A percentile compares a stretch with the other conserved stretches of the same genome.
phyloP scores from a whole-genome alignment of 257 asterid species.

The Craterostigma plantagineum region DNA sequence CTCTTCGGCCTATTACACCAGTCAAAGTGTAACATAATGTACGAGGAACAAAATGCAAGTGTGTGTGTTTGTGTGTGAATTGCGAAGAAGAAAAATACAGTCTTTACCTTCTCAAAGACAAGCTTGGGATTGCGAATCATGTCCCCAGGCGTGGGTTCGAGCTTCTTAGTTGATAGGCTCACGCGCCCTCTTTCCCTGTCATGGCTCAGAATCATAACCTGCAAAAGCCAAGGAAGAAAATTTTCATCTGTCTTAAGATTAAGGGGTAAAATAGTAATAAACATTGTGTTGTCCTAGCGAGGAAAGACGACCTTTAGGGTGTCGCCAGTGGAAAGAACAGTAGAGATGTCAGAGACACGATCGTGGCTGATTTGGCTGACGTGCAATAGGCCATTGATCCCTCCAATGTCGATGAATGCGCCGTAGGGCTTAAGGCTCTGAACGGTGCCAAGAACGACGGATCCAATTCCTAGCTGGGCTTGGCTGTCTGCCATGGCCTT shows the following conservation, averaged over 20 bases:
- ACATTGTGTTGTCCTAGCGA: neutral
- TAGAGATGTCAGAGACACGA: conserved; percentile 76
- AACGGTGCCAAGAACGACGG: conserved; percentile 81
- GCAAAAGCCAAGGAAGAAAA: neutral
- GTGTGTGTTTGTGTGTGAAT: neutral
- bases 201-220: conserved; percentile 98
- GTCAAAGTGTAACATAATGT: conserved; percentile 2
- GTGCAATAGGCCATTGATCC: conserved; percentile 84
- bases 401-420: conserved; percentile 94
- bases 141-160: conserved; percentile 98
- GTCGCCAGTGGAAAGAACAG: conserved; percentile 94
- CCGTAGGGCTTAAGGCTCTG: conserved; percentile 97
- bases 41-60: neutral
- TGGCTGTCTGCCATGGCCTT: conserved; percentile 96
- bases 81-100: too few relatives aligned
- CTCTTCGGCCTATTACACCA: conserved; percentile 80
- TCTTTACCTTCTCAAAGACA: conserved; percentile 84
- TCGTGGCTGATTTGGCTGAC: conserved; percentile 96
- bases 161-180: conserved; percentile 90
- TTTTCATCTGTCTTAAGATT: neutral
- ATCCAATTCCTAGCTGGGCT: conserved; percentile 93
- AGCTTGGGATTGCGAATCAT: conserved; percentile 96
- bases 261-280: neutral
- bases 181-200: conserved; percentile 97
- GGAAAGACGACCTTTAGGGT: conserved; percentile 48